Percentiles rank a stretch among this genome's conserved stretches.
Conservation (phyloP, 2,329 filamentous ascomycete genomes). For the Aspergillus alliaceus region DNA sequence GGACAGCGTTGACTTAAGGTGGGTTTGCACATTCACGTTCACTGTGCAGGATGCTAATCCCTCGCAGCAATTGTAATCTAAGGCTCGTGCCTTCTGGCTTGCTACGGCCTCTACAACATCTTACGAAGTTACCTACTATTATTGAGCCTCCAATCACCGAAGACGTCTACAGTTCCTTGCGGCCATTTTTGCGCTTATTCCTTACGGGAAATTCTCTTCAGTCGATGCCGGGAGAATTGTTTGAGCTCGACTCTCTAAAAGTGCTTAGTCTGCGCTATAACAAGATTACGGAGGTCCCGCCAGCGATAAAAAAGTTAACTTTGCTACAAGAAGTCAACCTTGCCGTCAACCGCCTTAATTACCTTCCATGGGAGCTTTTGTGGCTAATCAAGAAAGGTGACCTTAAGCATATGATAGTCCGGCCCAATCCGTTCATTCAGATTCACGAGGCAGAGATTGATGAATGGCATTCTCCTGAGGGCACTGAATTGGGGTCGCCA, state of each 20-base stretch:
- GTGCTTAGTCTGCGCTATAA: slow-evolving; percentile 50
- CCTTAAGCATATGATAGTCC: slow-evolving; percentile 38
- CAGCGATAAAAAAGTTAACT: slow-evolving; percentile 41
- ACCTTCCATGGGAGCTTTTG: slow-evolving; percentile 48
- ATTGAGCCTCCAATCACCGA: slow-evolving; percentile 35
- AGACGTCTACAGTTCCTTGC: slow-evolving; percentile 39
- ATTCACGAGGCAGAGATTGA: slow-evolving; percentile 31
- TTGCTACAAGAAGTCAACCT: slow-evolving; percentile 48
- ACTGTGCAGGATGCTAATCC: neutral
- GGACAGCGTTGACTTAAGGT: slow-evolving; percentile 49
- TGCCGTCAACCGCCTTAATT: slow-evolving; percentile 43
- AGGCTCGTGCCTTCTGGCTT: slow-evolving; percentile 32
- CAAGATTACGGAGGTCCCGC: slow-evolving; percentile 42
- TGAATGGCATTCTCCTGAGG: slow-evolving; percentile 30
- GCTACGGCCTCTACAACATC: slow-evolving; percentile 37
- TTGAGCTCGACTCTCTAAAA: slow-evolving; percentile 41
- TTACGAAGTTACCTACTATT: slow-evolving; percentile 41
- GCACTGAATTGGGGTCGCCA: slow-evolving; percentile 6
- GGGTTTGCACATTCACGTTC: slow-evolving; percentile 12
- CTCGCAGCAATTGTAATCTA: slow-evolving; percentile 32
- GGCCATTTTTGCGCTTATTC: slow-evolving; percentile 45
- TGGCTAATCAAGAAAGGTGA: slow-evolving; percentile 39
- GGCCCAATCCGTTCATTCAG: slow-evolving; percentile 41
- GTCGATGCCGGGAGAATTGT: slow-evolving; percentile 40
- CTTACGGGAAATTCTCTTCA: slow-evolving; percentile 44